Percentiles rank a stretch among this genome's conserved stretches.
These are phyloP conservation scores for Cokeromyces recurvatus DNA, from an alignment of 371 early-diverging fungal genomes.

Conservation along the genomic window DNA sequence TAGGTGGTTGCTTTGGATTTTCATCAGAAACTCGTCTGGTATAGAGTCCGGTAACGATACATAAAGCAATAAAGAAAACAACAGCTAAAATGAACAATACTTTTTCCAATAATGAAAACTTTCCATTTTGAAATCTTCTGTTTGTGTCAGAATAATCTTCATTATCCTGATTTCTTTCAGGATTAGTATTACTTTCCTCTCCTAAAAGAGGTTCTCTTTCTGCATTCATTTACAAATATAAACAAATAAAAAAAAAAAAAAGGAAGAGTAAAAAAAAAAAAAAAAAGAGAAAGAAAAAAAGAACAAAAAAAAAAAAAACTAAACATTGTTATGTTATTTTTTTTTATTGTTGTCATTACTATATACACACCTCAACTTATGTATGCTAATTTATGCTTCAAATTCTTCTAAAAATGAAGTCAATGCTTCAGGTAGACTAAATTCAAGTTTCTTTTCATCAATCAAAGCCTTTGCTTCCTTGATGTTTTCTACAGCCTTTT, in stretches of 20 bases:
- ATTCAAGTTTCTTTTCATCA: constrained; percentile 21
- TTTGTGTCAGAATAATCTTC: background rate
- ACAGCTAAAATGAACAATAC: constrained; percentile 23
- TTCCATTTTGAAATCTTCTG: constrained; percentile 14
- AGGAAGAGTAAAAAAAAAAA: too few species aligned
- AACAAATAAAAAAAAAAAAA: too few species aligned
- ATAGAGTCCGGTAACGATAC: constrained; percentile 37
- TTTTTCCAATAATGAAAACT: constrained; percentile 35
- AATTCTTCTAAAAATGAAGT: constrained; percentile 39
- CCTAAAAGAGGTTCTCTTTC: constrained; percentile 31
- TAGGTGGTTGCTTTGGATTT: constrained; percentile 3
- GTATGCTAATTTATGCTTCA: constrained; percentile 10
- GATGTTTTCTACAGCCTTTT: constrained; percentile 24
- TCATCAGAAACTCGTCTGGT: constrained; percentile 29
- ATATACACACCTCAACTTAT: too few species aligned
- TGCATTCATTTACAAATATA: constrained; percentile 24
- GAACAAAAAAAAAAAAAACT: too few species aligned
- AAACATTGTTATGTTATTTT: too few species aligned
- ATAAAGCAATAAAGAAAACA: constrained; percentile 28
- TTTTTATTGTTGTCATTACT: too few species aligned
- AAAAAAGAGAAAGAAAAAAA: too few species aligned
- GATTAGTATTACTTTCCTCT: constrained; percentile 2
- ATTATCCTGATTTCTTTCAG: background rate
- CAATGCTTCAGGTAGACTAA: constrained; percentile 38
- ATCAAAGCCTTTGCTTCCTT: constrained; percentile 28